phyloP scores from a whole-genome alignment of 176 grass and related monocot genomes.

The Eleusine coracana region DNA sequence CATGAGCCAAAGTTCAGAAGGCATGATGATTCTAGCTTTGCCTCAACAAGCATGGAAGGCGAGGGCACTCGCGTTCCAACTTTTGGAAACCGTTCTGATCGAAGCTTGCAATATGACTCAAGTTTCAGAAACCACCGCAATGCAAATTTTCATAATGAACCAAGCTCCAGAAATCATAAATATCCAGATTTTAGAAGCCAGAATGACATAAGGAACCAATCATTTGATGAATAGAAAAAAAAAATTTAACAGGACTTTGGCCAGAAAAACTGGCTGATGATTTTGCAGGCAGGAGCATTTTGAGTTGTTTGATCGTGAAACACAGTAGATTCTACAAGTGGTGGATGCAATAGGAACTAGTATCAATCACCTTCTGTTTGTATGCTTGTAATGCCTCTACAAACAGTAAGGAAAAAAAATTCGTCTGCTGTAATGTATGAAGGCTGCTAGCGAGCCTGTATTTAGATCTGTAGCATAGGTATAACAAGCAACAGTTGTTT shows the following conservation, averaged over 20 bases:
- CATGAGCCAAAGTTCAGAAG: conserved; percentile 28
- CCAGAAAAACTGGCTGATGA: neutral
- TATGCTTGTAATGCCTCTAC: neutral
- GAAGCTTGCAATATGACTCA: conserved; percentile 20
- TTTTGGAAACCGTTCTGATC: conserved; percentile 10
- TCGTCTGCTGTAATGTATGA: neutral
- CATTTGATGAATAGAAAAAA: conserved; percentile 35
- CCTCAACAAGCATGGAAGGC: neutral
- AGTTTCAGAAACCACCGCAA: conserved; percentile 6
- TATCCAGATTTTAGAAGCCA: conserved; percentile 41
- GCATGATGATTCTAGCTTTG: conserved; percentile 36
- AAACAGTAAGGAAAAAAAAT: neutral
- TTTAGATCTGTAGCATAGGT: neutral
- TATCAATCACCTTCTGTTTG: neutral
- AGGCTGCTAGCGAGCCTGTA: neutral
- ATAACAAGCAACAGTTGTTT: neutral
- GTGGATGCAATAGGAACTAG: neutral
- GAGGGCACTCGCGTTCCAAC: neutral
- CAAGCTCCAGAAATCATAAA: conserved; percentile 25
- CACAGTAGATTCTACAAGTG: neutral
- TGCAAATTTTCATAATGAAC: conserved; percentile 13
- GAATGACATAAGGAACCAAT: neutral
- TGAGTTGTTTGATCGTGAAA: neutral
- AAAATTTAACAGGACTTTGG: neutral
- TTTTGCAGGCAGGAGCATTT: neutral